Percentiles rank a stretch among this genome's conserved stretches.
Conservation (phyloP, 2,329 filamentous ascomycete species). For the Ramularia collo-cygni region DNA sequence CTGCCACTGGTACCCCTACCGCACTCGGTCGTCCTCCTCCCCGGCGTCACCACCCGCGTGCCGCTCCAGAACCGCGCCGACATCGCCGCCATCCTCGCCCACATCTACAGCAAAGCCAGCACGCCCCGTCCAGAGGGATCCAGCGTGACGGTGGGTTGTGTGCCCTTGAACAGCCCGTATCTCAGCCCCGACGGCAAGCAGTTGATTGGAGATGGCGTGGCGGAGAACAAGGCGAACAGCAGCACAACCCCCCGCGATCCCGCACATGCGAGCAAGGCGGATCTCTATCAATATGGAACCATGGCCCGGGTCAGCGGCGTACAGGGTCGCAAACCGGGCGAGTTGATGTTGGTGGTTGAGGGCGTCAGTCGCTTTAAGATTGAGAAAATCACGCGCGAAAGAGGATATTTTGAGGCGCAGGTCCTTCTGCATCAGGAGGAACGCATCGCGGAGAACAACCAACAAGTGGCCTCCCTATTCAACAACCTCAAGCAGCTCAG, state of each 20-base stretch:
- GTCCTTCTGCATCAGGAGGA: slow-evolving; percentile 64
- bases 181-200: slow-evolving; percentile 69
- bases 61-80: slow-evolving; percentile 78
- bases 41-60: slow-evolving; percentile 77
- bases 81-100: slow-evolving; percentile 78
- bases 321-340: slow-evolving; percentile 40
- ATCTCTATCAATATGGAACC: slow-evolving; percentile 78
- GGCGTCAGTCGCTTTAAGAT: slow-evolving; percentile 71
- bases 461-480: slow-evolving; percentile 64
- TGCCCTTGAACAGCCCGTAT: slow-evolving; percentile 72
- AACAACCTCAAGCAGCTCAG: slow-evolving; percentile 75
- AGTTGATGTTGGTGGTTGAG: slow-evolving; percentile 81
- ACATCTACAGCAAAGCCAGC: slow-evolving; percentile 70
- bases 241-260: slow-evolving; percentile 51
- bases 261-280: slow-evolving; percentile 41
- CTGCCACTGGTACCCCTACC: slow-evolving; percentile 78
- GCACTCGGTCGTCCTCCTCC: slow-evolving; percentile 73
- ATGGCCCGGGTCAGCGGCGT: slow-evolving; percentile 49
- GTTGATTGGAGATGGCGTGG: slow-evolving; percentile 60
- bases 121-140: slow-evolving; percentile 56
- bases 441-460: slow-evolving; percentile 36
- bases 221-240: slow-evolving; percentile 36
- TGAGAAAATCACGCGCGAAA: slow-evolving; percentile 66
- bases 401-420: slow-evolving; percentile 79
- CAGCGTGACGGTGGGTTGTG: slow-evolving; percentile 74